Percentiles rank a stretch among this genome's conserved stretches.
Evolutionary conservation across 2,329 filamentous ascomycete genomes (phyloP).

Genomic region (Ophiocordyceps polyrhachis-furcata): DNA sequence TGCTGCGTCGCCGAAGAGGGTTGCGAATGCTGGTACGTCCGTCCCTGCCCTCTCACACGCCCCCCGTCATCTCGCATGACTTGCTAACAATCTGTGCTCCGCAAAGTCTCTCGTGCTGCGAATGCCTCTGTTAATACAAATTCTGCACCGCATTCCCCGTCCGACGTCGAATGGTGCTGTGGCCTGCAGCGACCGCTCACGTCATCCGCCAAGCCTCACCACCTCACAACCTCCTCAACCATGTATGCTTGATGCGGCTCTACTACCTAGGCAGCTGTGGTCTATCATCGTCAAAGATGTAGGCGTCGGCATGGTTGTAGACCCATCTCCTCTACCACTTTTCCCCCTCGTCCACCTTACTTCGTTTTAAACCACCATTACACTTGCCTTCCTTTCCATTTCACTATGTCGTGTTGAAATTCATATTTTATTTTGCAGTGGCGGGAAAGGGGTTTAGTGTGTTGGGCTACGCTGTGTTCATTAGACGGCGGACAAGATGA

Average conservation of each 20-base stretch:
- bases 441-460: not conserved
- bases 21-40: constrained; percentile 29
- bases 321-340: not conserved
- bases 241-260: not conserved
- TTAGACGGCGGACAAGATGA: constrained; percentile 1
- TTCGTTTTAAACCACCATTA: not conserved
- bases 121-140: constrained; percentile 16
- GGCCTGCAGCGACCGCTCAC: not conserved
- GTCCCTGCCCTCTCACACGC: not conserved
- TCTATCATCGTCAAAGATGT: not conserved
- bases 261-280: not conserved
- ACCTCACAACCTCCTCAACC: not conserved
- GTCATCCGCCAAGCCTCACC: not conserved
- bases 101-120: constrained; percentile 20
- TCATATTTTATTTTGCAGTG: not conserved
- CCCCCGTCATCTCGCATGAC: not conserved
- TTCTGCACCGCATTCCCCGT: not conserved
- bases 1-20: constrained; percentile 31
- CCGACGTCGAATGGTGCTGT: not conserved
- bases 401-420: not conserved
- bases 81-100: not conserved
- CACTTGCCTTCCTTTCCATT: not conserved
- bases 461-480: not conserved
- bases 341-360: not conserved
- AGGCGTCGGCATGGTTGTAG: not conserved